Evolutionary conservation across 1,284 basidiomycete species (phyloP).

Genomic region (Clitocybe nebularis): DNA sequence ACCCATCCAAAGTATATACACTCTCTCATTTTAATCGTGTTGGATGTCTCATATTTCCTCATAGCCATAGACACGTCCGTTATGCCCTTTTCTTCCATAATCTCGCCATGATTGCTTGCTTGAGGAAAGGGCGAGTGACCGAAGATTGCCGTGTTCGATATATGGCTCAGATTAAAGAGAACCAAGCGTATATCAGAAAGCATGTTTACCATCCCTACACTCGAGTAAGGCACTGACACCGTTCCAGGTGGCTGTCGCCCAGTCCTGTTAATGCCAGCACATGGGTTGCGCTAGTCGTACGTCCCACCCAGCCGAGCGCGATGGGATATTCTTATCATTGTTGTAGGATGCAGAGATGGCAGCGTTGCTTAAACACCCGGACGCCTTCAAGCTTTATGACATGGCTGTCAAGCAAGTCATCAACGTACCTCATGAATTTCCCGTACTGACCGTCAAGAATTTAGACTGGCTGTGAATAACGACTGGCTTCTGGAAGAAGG

Average conservation of each 20-base stretch:
- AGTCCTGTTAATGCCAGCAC: constrained; percentile 64
- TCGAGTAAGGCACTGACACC: too few relatives aligned
- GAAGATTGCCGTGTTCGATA: constrained; percentile 38
- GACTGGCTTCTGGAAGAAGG: constrained; percentile 70
- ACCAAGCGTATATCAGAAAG: constrained; percentile 59
- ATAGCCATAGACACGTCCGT: constrained; percentile 61
- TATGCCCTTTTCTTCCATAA: constrained; percentile 67
- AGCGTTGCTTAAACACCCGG: constrained; percentile 48
- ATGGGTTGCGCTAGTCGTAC: constrained; percentile 64
- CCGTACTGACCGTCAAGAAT: too few relatives aligned
- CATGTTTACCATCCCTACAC: too few relatives aligned
- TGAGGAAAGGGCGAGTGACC: constrained; percentile 41
- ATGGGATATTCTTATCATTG: too few relatives aligned
- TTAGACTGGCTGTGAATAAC: constrained; percentile 56
- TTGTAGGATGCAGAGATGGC: constrained; percentile 72
- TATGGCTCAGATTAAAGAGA: constrained; percentile 51
- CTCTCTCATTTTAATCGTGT: constrained; percentile 1
- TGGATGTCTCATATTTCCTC: not conserved
- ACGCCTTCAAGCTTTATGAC: constrained; percentile 64
- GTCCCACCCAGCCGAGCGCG: too few relatives aligned
- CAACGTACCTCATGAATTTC: too few relatives aligned
- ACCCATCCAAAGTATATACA: constrained; percentile 56
- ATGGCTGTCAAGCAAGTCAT: constrained; percentile 54
- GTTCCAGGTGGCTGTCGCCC: constrained; percentile 57
- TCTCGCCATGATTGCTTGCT: constrained; percentile 53